These are phyloP conservation scores for Salvia splendens DNA, from an alignment of 257 asterid species.

Conservation along the genomic window DNA sequence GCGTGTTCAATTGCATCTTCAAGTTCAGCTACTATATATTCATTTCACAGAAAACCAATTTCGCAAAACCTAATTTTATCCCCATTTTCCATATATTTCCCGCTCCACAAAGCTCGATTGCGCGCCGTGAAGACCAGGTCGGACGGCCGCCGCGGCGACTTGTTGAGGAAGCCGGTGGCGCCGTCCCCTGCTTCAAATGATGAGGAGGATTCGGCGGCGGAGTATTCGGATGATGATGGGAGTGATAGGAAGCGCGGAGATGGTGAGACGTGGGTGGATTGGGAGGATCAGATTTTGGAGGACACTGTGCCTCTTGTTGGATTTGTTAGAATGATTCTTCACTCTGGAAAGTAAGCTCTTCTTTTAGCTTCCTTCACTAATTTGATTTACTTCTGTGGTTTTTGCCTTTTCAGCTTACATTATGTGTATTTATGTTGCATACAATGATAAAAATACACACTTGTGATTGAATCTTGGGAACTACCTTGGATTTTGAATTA, in stretches of 20 bases:
- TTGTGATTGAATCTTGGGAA: background rate
- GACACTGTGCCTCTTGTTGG: slow-evolving; percentile 93
- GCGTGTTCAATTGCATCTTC: slow-evolving; percentile 38
- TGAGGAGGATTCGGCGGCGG: slow-evolving; percentile 40
- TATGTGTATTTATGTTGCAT: background rate
- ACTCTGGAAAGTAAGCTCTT: slow-evolving; percentile 71
- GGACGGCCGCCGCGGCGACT: slow-evolving; percentile 47
- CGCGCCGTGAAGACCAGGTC: slow-evolving; percentile 53
- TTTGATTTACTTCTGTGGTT: background rate
- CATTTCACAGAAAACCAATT: slow-evolving; percentile 41
- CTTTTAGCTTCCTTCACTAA: background rate
- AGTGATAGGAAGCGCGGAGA: slow-evolving; percentile 43
- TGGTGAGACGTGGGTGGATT: slow-evolving; percentile 70
- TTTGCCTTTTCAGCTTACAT: background rate
- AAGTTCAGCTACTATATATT: slow-evolving; percentile 29
- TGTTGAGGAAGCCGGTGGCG: slow-evolving; percentile 68
- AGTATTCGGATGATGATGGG: slow-evolving; percentile 36
- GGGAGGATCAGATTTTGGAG: slow-evolving; percentile 96
- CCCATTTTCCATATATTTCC: slow-evolving; percentile 46
- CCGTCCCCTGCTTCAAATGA: slow-evolving; percentile 37
- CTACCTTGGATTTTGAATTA: background rate
- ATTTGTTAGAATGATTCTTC: slow-evolving; percentile 83
- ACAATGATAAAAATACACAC: background rate
- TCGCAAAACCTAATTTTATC: slow-evolving; percentile 47
- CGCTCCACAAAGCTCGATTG: slow-evolving; percentile 36